Base-by-base conservation (phyloP, 257 asterid species). In the Prunella vulgaris region DNA sequence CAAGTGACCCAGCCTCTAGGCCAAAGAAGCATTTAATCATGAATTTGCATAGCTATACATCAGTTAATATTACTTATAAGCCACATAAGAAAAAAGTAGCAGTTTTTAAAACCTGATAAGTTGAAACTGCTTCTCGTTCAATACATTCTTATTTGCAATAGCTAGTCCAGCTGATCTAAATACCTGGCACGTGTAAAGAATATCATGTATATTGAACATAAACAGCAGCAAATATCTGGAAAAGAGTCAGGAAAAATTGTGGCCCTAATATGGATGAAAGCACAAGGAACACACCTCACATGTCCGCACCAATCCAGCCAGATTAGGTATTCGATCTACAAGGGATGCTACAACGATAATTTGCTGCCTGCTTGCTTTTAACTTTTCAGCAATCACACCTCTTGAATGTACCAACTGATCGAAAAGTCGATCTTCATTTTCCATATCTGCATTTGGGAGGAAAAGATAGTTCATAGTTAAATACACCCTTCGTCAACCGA, bases 81-180 rank as follows among this genome's bases (percentile, higher is more conserved):
- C n/a, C 28, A 63, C 38, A 60, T 18, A 42, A 28, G 66, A 52
- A 69, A 54, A 30, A 51, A 48, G 56, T 27, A 52, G 2, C 12
- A 13, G 56, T 65, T 49, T 66, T 58, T 33, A 58, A 52, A 64
- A 89, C 96, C 96, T 93, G 89, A 93, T 93, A 80, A 93, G 92
- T 74, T 93, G 98, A 80, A 93, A 93, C 81, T 93, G 98, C 95
- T 93, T 88, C 86, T 90, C 98, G 58, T 79, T 88, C 60, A 90
- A 61, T 73, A 88, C 68, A 49, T 46, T 86, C 81, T 87, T 93
- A 85, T 90, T 87, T 2, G 98, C 89, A 77, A 93, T 67, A 64
- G 88, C 84, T 60, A 93, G 86, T 59, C 88, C 96, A 68, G 95
- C 86, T 46, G 97, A 90, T 73, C 85, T 79, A 82, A 93, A 93